Base-by-base conservation (phyloP, 2,329 filamentous ascomycete genomes). In the Gaeumannomyces tritici region DNA sequence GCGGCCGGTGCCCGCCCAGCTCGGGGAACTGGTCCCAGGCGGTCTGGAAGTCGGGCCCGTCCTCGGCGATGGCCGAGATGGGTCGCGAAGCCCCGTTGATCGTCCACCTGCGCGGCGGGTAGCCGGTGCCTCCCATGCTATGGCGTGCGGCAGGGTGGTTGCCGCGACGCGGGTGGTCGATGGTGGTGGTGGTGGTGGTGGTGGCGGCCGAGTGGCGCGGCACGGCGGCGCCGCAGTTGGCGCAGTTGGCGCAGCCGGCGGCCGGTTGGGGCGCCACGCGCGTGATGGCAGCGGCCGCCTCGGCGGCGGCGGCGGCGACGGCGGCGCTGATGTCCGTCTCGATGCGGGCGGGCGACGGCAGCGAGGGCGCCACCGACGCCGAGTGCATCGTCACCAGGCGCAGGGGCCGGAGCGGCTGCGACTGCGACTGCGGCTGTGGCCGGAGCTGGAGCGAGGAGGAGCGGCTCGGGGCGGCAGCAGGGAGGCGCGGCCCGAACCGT, bases 21-120 rank as follows among this genome's bases (percentile, higher is more conserved):
- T 51, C 59, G 3, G 33, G 33, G 47, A 60, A 60, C 59, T 60
- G 59, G 47, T 60, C 59, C 59, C 59, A 60, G 12, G 42, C 33
- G 33, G 18, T 15, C 15, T n/a, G 31, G 28, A 59, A 59, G 7
- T 51, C 42, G 4, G 21, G 42, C 18, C 42, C 42, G 42, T 51
- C 42, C 42, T 51, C 42, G 42, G 42, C 18, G 18, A 51, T 51
- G 18, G 42, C 42, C 5, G 42, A 21, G 21, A 51, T 51, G 21
- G 18, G 6, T 21, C 42, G 21, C 18, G 42, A 18, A 21, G 42
- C 42, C 15, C 42, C 42, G 21, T n/a, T n/a, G 42, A 51, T 21
- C 18, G 15, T 51, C 42, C 42, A 51, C 42, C 42, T 21, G 42
- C 42, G 42, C 42, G 42, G 5, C 18, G 42, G 18, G 42, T 51